Conservation (phyloP, 148 eudicot species). For the Limonium bicolor region DNA sequence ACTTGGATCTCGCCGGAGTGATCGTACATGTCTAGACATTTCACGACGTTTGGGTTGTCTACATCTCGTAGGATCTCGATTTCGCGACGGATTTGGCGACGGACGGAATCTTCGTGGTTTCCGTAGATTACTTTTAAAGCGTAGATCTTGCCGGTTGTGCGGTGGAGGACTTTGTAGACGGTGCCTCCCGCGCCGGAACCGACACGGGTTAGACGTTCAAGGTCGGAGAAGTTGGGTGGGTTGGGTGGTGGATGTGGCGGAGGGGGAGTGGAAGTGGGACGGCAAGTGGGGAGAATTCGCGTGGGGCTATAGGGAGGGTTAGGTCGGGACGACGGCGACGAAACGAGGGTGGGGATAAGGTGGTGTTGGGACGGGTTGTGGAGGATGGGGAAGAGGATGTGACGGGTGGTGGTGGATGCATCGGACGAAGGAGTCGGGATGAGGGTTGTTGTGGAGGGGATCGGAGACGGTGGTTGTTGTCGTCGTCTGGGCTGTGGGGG, state of each 20-base stretch:
- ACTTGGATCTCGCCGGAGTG: conserved; percentile 77
- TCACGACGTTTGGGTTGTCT: conserved; percentile 53
- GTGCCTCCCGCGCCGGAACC: conserved; percentile 82
- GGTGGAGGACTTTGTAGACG: conserved; percentile 69
- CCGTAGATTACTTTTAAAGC: conserved; percentile 82
- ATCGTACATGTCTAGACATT: conserved; percentile 54
- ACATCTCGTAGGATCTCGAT: conserved; percentile 73
- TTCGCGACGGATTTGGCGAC: conserved; percentile 72
- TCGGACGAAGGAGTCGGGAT: conserved; percentile 12
- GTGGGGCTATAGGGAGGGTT: conserved; percentile 33
- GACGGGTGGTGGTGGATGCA: conserved; percentile 15
- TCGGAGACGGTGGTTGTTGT: neutral
- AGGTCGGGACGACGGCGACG: no score
- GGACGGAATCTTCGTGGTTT: conserved; percentile 54
- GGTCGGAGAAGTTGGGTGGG: conserved; percentile 24
- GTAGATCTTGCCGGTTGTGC: conserved; percentile 30
- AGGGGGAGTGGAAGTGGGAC: conserved; percentile 8
- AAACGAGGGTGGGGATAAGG: conserved; percentile 63
- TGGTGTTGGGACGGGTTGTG: conserved; percentile 46
- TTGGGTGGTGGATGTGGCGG: conserved; percentile 5
- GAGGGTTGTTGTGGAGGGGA: neutral
- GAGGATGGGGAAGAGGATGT: conserved; percentile 15
- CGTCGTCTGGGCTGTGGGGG: neutral
- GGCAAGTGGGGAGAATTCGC: conserved; percentile 72
- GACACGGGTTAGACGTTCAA: conserved; percentile 48